Evolutionary conservation across 371 early-diverging fungal species (phyloP).

Genomic region (Actinomortierella ambigua): DNA sequence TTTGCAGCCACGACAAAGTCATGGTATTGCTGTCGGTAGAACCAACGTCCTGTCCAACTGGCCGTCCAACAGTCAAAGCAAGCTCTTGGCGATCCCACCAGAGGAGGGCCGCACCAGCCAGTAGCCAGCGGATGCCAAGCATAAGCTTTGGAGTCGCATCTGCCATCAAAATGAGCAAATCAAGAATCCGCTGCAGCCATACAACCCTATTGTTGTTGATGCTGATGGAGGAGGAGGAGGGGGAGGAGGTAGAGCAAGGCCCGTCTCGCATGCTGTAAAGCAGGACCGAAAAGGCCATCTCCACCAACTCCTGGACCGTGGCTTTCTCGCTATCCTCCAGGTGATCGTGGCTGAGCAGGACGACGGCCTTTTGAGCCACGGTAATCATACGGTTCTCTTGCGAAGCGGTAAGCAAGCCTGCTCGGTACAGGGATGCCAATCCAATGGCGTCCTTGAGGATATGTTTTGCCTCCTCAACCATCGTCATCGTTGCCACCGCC

Average conservation of each 20-base stretch:
- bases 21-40: background rate
- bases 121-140: conserved; percentile 16
- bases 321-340: conserved; percentile 13
- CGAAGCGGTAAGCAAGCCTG: conserved; percentile 31
- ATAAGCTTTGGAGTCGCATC: conserved; percentile 16
- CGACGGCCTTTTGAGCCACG: conserved; percentile 25
- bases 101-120: conserved; percentile 30
- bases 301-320: conserved; percentile 20
- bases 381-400: conserved; percentile 24
- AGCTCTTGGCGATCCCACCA: conserved; percentile 35
- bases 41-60: background rate
- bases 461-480: conserved; percentile 3
- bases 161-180: conserved; percentile 55
- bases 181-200: conserved; percentile 58
- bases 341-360: conserved; percentile 3
- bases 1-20: background rate
- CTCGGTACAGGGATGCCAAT: conserved; percentile 30
- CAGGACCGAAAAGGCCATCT: conserved; percentile 34
- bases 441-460: conserved; percentile 35
- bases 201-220: conserved; percentile 24
- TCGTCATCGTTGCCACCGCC: conserved; percentile 1
- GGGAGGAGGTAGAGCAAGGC: background rate
- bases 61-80: background rate
- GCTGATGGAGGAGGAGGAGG: conserved; percentile 4
- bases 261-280: conserved; percentile 31